These are phyloP conservation scores for Martiniozyma asiatica DNA, from an alignment of 1,139 yeast genomes.

Conservation along the genomic window DNA sequence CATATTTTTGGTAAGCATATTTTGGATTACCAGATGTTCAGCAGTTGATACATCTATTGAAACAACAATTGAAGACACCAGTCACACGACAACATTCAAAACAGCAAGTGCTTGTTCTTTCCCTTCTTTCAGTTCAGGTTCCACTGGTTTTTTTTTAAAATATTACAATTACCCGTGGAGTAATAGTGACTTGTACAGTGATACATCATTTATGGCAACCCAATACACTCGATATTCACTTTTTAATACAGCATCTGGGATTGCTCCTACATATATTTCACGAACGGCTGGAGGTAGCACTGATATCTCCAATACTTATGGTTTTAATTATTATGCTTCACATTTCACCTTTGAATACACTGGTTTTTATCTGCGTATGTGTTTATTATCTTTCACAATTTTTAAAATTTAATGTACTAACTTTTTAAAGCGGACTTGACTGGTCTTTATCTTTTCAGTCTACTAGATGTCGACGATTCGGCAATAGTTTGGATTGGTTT, in stretches of 20 bases:
- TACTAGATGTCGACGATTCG: constrained; percentile 18
- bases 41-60: too few relatives aligned
- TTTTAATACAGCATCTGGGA: constrained; percentile 1
- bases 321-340: background rate
- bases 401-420: too few relatives aligned
- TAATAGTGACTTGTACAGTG: background rate
- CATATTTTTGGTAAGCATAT: too few relatives aligned
- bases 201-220: constrained; percentile 1
- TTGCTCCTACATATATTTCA: constrained; percentile 1
- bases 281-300: background rate
- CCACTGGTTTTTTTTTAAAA: constrained; percentile 4
- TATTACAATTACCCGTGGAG: constrained; percentile 1
- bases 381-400: too few relatives aligned
- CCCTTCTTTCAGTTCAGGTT: too few relatives aligned
- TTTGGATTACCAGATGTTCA: too few relatives aligned
- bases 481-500: constrained; percentile 18
- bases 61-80: too few relatives aligned
- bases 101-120: too few relatives aligned
- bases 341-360: constrained; percentile 5
- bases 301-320: background rate
- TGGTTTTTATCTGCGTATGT: constrained; percentile 4
- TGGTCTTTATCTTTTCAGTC: constrained; percentile 18
- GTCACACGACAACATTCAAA: too few relatives aligned
- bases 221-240: background rate
- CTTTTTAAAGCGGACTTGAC: constrained; percentile 9